Conservation (phyloP, 306 rosid species). For the Urtica urens region DNA sequence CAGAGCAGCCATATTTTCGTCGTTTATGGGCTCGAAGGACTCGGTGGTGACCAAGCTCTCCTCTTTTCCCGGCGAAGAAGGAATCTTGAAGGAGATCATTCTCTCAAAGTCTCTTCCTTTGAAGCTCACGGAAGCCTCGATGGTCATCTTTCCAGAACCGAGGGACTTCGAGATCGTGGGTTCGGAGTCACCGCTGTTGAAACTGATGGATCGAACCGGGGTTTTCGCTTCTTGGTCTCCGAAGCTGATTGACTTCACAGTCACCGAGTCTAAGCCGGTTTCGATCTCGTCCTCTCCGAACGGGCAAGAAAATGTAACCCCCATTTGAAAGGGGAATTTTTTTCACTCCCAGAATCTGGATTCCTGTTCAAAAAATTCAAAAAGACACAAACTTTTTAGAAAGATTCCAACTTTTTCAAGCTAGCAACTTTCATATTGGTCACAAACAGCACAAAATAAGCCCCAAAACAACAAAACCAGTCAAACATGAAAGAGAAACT, state of each 20-base stretch:
- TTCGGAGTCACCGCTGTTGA: constrained; percentile 51
- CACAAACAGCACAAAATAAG: too few species aligned
- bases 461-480: too few species aligned
- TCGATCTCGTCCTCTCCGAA: constrained; percentile 49
- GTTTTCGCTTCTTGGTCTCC: constrained; percentile 45
- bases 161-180: constrained; percentile 44
- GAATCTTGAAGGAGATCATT: constrained; percentile 23
- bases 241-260: constrained; percentile 59
- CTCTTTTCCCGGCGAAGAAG: constrained; percentile 31
- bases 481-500: too few species aligned
- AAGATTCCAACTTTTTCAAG: too few species aligned
- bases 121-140: constrained; percentile 74
- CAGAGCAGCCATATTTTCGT: constrained; percentile 77
- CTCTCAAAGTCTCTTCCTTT: constrained; percentile 37
- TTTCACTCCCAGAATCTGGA: constrained; percentile 14
- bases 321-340: constrained; percentile 38
- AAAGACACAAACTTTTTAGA: background rate
- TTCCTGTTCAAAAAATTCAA: constrained; percentile 35
- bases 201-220: constrained; percentile 57
- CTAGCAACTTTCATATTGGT: too few species aligned
- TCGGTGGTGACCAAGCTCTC: constrained; percentile 18
- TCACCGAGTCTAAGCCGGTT: constrained; percentile 43
- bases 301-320: constrained; percentile 66
- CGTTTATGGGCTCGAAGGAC: constrained; percentile 43
- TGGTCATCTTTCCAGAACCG: constrained; percentile 58